Evolutionary conservation across 2,329 filamentous ascomycete species (phyloP).

Genomic region (Fusarium chaquense): DNA sequence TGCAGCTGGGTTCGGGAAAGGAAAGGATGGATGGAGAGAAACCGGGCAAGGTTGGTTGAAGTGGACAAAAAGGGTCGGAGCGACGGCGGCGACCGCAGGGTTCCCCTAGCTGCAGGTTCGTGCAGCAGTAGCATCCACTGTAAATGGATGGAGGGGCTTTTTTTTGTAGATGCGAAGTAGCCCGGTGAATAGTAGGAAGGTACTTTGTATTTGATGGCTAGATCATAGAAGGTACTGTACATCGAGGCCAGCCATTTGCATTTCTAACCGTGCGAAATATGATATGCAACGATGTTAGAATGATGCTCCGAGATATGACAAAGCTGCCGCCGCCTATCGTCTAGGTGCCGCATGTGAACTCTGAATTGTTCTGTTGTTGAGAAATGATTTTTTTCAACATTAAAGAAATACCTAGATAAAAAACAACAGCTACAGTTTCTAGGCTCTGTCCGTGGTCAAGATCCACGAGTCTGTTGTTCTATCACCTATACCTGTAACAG

Average conservation of each 20-base stretch:
- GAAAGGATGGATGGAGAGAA: constrained; percentile 18
- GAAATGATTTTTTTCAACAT: not conserved
- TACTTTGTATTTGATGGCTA: constrained; percentile 17
- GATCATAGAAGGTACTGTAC: not conserved
- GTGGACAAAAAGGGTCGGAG: constrained; percentile 39
- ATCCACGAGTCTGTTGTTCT: not conserved
- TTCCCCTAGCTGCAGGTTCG: constrained; percentile 35
- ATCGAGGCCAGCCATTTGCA: not conserved
- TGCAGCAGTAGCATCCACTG: constrained; percentile 23
- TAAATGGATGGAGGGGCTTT: constrained; percentile 39
- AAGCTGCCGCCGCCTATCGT: not conserved
- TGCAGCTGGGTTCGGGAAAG: not conserved
- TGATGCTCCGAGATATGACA: constrained; percentile 4
- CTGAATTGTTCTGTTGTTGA: not conserved
- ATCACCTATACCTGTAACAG: not conserved
- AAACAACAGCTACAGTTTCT: not conserved
- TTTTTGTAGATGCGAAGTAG: constrained; percentile 1
- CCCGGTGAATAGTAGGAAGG: not conserved
- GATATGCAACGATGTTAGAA: constrained; percentile 12
- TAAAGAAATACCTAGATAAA: not conserved
- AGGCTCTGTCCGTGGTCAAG: not conserved
- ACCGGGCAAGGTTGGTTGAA: constrained; percentile 20
- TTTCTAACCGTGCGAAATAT: constrained; percentile 2
- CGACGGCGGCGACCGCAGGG: constrained; percentile 40
- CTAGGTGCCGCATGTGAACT: not conserved